Percentiles rank a stretch among this genome's conserved stretches.
phyloP scores from a whole-genome alignment of 176 grass and related monocot species.

The Lolium rigidum region DNA sequence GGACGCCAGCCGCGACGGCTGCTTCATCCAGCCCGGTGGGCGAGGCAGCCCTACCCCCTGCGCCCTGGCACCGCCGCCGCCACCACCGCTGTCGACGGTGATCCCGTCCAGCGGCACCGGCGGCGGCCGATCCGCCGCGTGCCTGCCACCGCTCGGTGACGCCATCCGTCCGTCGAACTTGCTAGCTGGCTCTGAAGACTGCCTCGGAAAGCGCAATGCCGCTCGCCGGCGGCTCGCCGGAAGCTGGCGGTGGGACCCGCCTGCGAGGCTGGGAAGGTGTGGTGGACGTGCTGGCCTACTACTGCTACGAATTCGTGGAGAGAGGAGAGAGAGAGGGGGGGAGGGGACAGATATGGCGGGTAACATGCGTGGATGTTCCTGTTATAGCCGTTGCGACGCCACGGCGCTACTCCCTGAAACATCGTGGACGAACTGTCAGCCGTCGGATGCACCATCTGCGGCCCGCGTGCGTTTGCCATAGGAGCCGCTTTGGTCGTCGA shows the following conservation, averaged over 20 bases:
- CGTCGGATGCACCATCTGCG: conserved; percentile 35
- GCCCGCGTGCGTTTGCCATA: neutral
- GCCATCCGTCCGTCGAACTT: conserved; percentile 27
- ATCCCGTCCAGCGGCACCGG: conserved; percentile 40
- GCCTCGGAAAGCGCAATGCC: conserved; percentile 39
- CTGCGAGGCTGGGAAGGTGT: neutral
- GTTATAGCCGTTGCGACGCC: conserved; percentile 67
- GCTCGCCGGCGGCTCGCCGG: conserved; percentile 34
- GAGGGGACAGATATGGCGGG: conserved; percentile 57
- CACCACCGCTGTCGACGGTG: neutral
- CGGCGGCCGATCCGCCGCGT: conserved; percentile 30
- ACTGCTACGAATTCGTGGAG: neutral
- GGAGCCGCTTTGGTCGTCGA: neutral
- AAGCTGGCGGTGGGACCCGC: conserved; percentile 11
- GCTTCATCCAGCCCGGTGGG: conserved; percentile 51
- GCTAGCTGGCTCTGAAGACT: too few species aligned
- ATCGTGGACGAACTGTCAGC: neutral
- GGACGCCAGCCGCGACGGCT: conserved; percentile 56
- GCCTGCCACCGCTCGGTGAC: conserved; percentile 16
- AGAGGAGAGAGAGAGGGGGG: neutral
- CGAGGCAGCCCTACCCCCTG: conserved; percentile 9
- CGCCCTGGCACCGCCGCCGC: neutral
- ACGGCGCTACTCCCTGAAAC: neutral
- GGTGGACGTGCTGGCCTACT: neutral
- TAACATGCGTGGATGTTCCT: conserved; percentile 51